Conservation (phyloP, 176 grass and related monocot species). For the Aegilops speltoides region DNA sequence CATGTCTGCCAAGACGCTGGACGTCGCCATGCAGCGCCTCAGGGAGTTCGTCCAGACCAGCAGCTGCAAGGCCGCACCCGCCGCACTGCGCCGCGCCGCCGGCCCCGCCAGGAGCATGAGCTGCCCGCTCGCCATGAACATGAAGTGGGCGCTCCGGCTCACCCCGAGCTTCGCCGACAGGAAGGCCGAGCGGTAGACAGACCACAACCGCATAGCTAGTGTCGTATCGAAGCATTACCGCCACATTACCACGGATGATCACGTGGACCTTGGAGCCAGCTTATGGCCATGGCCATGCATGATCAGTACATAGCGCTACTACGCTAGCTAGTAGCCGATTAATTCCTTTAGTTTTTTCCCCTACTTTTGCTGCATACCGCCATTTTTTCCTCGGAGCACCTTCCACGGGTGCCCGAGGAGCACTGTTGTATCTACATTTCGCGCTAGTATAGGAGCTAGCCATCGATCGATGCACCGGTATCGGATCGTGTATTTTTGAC, state of each 20-base stretch:
- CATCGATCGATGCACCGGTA: not conserved
- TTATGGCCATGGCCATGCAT: not conserved
- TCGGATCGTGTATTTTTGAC: slow-evolving; percentile 45
- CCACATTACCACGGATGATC: not conserved
- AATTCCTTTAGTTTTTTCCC: not conserved
- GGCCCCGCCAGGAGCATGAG: slow-evolving; percentile 34
- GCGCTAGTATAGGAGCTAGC: not conserved
- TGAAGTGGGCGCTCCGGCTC: slow-evolving; percentile 48
- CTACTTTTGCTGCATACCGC: not conserved
- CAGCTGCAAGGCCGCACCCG: not conserved
- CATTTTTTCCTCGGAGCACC: slow-evolving; percentile 44
- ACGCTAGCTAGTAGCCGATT: not conserved
- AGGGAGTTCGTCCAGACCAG: slow-evolving; percentile 40
- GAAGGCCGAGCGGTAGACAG: slow-evolving; percentile 52
- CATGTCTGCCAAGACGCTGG: slow-evolving; percentile 76
- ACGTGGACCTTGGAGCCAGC: not conserved
- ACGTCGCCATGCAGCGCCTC: slow-evolving; percentile 61
- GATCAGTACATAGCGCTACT: not conserved
- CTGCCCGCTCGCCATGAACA: slow-evolving; percentile 29
- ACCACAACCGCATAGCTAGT: not conserved
- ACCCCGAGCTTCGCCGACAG: slow-evolving; percentile 36
- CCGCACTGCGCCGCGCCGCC: not conserved
- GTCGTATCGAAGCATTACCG: not conserved
- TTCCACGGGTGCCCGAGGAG: not conserved
- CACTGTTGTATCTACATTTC: not conserved